phyloP scores from a whole-genome alignment of 768 basidiomycete genomes.

The Coprinopsis strossmayeri region DNA sequence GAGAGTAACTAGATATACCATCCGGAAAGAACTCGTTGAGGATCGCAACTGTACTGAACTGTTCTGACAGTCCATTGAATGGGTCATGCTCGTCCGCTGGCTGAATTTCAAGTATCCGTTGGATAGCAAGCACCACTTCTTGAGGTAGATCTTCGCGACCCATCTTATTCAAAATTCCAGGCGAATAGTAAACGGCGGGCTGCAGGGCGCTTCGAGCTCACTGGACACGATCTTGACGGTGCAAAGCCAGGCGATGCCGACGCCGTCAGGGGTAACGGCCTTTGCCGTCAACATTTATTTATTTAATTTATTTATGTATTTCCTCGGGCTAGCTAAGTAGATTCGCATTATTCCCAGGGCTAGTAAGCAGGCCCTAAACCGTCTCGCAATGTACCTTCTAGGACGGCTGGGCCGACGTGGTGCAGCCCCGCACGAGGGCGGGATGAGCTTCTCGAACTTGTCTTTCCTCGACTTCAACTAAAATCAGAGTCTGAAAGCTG shows the following conservation, averaged over 20 bases:
- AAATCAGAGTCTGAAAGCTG: too few species aligned
- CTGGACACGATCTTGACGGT: too few species aligned
- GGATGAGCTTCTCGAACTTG: neutral
- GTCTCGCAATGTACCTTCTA: too few species aligned
- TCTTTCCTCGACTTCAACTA: too few species aligned
- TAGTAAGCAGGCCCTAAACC: too few species aligned
- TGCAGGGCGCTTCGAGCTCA: too few species aligned
- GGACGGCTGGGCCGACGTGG: neutral
- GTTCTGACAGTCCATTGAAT: conserved; percentile 49
- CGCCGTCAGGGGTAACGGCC: too few species aligned
- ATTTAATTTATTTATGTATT: neutral
- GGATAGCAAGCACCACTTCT: conserved; percentile 64
- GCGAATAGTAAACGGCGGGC: neutral
- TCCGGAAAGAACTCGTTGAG: conserved; percentile 75
- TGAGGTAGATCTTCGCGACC: conserved; percentile 41
- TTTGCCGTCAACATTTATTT: too few species aligned
- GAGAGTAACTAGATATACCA: conserved; percentile 50
- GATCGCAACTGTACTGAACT: conserved; percentile 50
- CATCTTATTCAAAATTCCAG: neutral
- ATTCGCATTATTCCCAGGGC: too few species aligned
- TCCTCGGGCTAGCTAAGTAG: too few species aligned
- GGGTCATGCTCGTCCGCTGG: conserved; percentile 41
- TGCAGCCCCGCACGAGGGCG: neutral
- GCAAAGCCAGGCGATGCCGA: too few species aligned
- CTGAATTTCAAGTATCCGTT: conserved; percentile 58